Base-by-base conservation (phyloP, 1,284 basidiomycete genomes). In the Boletellus sp. region DNA sequence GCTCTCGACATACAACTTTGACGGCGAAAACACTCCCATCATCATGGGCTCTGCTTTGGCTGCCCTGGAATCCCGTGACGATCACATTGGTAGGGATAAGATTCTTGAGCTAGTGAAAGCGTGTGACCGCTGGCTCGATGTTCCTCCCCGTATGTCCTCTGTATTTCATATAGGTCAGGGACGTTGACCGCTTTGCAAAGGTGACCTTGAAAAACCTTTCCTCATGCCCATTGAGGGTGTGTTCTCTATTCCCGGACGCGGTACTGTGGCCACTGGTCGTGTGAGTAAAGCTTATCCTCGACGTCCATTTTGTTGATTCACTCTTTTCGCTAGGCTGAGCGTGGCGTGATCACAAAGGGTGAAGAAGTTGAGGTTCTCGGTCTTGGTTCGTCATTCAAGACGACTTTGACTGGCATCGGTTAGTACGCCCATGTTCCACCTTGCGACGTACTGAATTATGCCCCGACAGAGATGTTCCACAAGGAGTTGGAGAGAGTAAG, bases 121-220 rank as follows among this genome's bases (percentile, higher is more conserved):
- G 57, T 96, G 95, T 62, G 97, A 99, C 69, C 75, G 80, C 44
- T 99, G 97, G 97, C 85, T 99, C 53, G 93, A 98, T 64, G 82
- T 97, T 48, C 97, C 97, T 59, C 78, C 82, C 64, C 94, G 96
- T 86, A 71, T 59, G 87, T 78, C 19, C 28, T 35, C 16, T 24
- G 13, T 41, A 5, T 16, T 18, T 52, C 30, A 32, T 15, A 32
- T 7, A 13, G 30, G 30, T 32, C 12, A 32, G 13, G 30, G 38
- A 39, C 8, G 10, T 21, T 41, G 16, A 44, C 15, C 12, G 15
- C 42, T 35, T 22, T 37, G 24, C 46, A 43, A 47, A 91, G 89
- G 89, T 76, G 94, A 98, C 72, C 85, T 98, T 52, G 95, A 99
- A 71, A 96, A 97, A 74, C 95, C 96, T 30, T 98, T 97, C 88